phyloP scores from a whole-genome alignment of 2,329 filamentous ascomycete species.

The Colletotrichum melonis region DNA sequence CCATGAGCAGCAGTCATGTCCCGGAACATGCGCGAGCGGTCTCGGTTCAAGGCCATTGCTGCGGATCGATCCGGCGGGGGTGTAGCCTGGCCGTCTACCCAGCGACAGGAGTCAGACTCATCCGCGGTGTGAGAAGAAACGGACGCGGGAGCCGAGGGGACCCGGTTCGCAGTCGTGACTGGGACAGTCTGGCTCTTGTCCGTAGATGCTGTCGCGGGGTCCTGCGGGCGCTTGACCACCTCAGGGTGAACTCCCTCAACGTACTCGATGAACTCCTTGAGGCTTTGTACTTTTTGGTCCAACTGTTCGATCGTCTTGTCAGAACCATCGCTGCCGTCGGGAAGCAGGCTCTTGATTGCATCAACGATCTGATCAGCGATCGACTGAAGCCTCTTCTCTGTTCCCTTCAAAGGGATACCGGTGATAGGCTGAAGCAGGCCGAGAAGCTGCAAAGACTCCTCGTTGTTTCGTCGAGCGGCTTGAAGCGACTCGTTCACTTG shows the following conservation, averaged over 20 bases:
- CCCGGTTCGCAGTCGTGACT: not conserved
- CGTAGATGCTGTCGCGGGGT: not conserved
- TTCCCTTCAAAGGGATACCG: conserved; percentile 27
- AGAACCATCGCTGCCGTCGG: not conserved
- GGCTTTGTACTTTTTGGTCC: conserved; percentile 21
- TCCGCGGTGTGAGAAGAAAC: conserved; percentile 28
- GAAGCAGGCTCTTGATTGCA: conserved; percentile 4
- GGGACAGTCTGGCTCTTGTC: conserved; percentile 2
- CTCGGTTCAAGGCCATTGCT: conserved; percentile 30
- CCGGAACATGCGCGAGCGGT: conserved; percentile 30
- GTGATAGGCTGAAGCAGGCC: conserved; percentile 22
- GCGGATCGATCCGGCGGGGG: conserved; percentile 27
- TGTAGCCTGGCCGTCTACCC: conserved; percentile 29
- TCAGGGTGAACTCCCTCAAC: conserved; percentile 31
- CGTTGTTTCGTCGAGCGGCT: not conserved
- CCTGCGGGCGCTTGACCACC: conserved; percentile 23
- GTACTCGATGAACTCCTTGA: conserved; percentile 34
- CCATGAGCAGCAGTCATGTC: conserved; percentile 14
- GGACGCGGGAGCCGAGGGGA: conserved; percentile 27
- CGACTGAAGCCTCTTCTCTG: conserved; percentile 27
- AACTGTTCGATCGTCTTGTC: conserved; percentile 8
- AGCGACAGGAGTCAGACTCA: conserved; percentile 31
- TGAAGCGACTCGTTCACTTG: conserved; percentile 8
- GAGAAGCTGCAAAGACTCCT: conserved; percentile 19
- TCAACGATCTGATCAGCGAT: conserved; percentile 23